Evolutionary conservation across 331 rosid species (phyloP).

Genomic region (Rhamnella rubrinervis): DNA sequence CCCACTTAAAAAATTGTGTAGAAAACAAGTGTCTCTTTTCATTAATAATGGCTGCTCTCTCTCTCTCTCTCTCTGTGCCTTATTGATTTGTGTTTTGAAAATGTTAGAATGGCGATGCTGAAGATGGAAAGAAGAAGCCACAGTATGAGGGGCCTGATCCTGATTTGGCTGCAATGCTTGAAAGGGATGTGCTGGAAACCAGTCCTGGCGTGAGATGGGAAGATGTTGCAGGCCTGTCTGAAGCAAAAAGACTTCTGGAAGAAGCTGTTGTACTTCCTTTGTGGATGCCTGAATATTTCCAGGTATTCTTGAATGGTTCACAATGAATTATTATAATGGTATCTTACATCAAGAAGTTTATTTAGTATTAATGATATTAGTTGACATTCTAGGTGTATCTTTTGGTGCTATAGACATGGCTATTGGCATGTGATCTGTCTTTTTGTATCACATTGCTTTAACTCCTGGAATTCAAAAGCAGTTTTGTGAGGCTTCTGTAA

Average conservation of each 20-base stretch:
- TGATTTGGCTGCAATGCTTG: constrained; percentile 98
- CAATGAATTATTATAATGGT: not conserved
- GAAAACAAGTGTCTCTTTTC: too few species aligned
- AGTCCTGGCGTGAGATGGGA: constrained; percentile 99
- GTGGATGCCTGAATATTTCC: constrained; percentile 99
- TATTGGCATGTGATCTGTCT: not conserved
- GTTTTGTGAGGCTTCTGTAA: not conserved
- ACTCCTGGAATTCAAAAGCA: too few species aligned
- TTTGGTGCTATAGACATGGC: not conserved
- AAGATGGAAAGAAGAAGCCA: constrained; percentile 76
- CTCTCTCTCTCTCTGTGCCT: constrained; percentile 7
- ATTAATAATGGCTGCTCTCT: too few species aligned
- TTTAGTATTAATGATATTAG: not conserved
- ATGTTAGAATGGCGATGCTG: constrained; percentile 76
- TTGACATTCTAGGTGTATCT: not conserved
- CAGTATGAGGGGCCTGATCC: constrained; percentile 98
- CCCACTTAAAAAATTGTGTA: too few species aligned
- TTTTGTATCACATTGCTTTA: not conserved
- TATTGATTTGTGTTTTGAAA: constrained; percentile 12
- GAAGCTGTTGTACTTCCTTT: constrained; percentile 99
- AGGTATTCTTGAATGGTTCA: constrained; percentile 50
- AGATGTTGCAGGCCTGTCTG: constrained; percentile 87
- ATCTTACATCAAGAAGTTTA: not conserved
- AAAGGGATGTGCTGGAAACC: constrained; percentile 87
- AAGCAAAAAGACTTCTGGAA: constrained; percentile 93